phyloP scores from a whole-genome alignment of 768 basidiomycete genomes.

The Russula lepida region DNA sequence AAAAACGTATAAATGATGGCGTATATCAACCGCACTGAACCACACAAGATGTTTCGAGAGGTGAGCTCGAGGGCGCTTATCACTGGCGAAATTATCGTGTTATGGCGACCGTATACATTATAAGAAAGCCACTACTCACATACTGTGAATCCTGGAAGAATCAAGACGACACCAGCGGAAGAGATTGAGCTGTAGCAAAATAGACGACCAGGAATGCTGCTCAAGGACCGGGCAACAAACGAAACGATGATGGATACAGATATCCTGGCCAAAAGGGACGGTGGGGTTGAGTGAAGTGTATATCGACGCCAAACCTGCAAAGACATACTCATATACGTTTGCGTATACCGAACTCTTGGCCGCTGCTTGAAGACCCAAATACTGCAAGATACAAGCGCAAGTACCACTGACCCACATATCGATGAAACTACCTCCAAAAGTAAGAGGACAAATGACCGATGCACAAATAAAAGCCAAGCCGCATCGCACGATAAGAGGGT shows the following conservation, averaged over 20 bases:
- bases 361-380: constrained; percentile 73
- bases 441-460: constrained; percentile 72
- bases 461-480: constrained; percentile 68
- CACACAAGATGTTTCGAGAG: constrained; percentile 72
- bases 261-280: constrained; percentile 41
- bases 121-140: constrained; percentile 39
- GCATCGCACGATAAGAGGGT: constrained; percentile 59
- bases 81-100: constrained; percentile 35
- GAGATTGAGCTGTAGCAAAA: constrained; percentile 92
- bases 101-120: neutral
- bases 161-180: constrained; percentile 83
- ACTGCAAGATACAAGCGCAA: constrained; percentile 63
- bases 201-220: constrained; percentile 60
- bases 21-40: constrained; percentile 76
- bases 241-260: constrained; percentile 79
- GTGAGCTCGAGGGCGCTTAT: constrained; percentile 74
- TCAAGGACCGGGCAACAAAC: constrained; percentile 70
- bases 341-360: constrained; percentile 84
- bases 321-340: constrained; percentile 86
- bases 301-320: neutral
- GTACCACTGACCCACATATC: constrained; percentile 78
- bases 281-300: neutral
- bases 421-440: constrained; percentile 72
- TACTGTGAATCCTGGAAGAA: constrained; percentile 81
- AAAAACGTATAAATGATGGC: constrained; percentile 83